Evolutionary conservation across 73 alveolate genomes (phyloP), one percentile per base, ranked within the genome.

Genomic region (Paramecium caudatum): DNA sequence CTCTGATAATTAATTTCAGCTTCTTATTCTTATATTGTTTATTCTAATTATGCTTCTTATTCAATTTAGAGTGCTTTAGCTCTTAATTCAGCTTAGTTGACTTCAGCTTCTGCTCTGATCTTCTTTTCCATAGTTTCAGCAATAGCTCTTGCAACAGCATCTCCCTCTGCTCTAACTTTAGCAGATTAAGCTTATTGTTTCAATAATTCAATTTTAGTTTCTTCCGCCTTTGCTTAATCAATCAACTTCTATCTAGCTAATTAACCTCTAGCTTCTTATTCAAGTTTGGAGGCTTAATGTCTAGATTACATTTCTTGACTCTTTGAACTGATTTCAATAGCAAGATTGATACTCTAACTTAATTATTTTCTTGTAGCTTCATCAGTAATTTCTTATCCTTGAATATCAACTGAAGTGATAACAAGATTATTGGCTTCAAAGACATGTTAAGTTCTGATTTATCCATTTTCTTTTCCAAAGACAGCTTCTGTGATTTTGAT

Each of bases 371-470:
- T 82, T 8, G 96, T 94, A 36, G 82, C 82, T 25, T 81, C 93
- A 41, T 94, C 97, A 13, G 94, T 93, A 45, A 95, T 95, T 61
- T 94, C 97, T 33, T 93, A 61, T 6, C 91, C 81, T 81, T 94
- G 84, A 69, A 94, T 93, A 88, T 95, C 97, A 0, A 94, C 96
- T n/a, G 91, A 50, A 9, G 96, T 93, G 62, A 94, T 94, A 16
- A 90, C 90, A 1, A 93, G 65, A 63, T 90, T 92, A 50, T 94
- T 94, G 32, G 95, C 90, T 37, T 68, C 81, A 80, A 94, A 93
- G 50, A 41, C 47, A 43, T 47, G 46, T 82, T 91, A 94, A 3
- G 91, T 41, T 62, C 69, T 90, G 48, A 74, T 47, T n/a, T 74
- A 90, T 16, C 47, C 90, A 7, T 82, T 93, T 47, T 93, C 93